Percentiles rank a stretch among this genome's conserved stretches.
These are phyloP conservation scores for Caryopteris hybrid DNA, from an alignment of 305 asterid species.

Conservation along the genomic window DNA sequence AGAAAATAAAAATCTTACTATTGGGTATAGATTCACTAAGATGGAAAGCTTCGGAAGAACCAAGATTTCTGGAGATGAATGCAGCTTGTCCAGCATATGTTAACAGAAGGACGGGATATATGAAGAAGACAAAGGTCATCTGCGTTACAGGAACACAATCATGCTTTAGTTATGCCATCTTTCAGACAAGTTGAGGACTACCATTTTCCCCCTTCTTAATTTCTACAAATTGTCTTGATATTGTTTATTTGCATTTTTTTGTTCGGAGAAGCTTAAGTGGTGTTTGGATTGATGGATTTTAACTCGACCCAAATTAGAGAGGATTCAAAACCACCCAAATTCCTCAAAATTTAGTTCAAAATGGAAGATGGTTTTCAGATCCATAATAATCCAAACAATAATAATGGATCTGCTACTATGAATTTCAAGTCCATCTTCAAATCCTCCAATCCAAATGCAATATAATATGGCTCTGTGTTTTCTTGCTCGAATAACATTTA, in stretches of 20 bases:
- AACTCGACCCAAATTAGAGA: not conserved
- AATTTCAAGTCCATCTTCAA: too few relatives aligned
- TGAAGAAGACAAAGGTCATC: conserved; percentile 67
- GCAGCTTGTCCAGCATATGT: conserved; percentile 97
- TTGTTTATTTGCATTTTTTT: too few relatives aligned
- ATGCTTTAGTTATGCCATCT: not conserved
- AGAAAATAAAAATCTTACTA: conserved; percentile 43
- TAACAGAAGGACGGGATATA: conserved; percentile 77
- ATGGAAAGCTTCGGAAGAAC: conserved; percentile 47
- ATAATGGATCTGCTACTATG: not conserved
- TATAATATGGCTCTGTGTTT: not conserved
- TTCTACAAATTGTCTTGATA: not conserved
- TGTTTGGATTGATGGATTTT: not conserved
- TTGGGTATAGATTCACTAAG: conserved; percentile 78
- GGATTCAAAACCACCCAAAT: not conserved
- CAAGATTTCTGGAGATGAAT: conserved; percentile 42
- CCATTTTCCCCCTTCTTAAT: not conserved
- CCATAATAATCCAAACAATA: too few relatives aligned
- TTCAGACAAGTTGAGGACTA: not conserved
- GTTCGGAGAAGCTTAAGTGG: not conserved
- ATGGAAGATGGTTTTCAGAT: too few relatives aligned
- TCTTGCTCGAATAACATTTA: not conserved
- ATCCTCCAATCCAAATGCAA: not conserved
- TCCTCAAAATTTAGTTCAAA: too few relatives aligned
- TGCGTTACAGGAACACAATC: conserved; percentile 29